Base-by-base conservation (phyloP, 2,329 filamentous ascomycete genomes). In the Paracoccidioides lutzii region DNA sequence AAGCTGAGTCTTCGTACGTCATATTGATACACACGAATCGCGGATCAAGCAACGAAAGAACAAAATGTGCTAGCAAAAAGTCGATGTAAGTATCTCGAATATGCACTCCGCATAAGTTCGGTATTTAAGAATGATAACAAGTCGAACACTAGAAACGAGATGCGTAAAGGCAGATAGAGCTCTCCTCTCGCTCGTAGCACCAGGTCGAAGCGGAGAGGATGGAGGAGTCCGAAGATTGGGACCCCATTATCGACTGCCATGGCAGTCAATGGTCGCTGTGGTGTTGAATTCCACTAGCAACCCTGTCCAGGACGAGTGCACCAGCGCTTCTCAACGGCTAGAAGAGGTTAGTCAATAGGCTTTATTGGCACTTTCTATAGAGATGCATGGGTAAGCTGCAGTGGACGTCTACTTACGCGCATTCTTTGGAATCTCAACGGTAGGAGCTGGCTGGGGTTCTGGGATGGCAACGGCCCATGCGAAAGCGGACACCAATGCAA, bases 401-500 rank as follows among this genome's bases (percentile, higher is more conserved):
- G 14, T 33, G 7, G 37, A 42, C 37, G 7, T 50, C 38, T 37
- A 35, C 28, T 40, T 37, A 5, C 9, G 42, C 32, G 51, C 53
- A 49, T 58, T 45, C 10, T 48, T 53, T 14, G 51, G 51, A 45
- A 15, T 15, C 10, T 8, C 48, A 37, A 52, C 40, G 32, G 44
- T 30, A 15, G 54, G 45, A 28, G 44, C 46, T 15, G 38, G 43
- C 42, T 49, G 35, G 9, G 45, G 49, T 33, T 51, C 46, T 42
- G 65, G 66, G 22, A 64, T 48, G 32, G 66, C 62, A 44, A 60
- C 65, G 38, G 68, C 67, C 37, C 66, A 58, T 48, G 66, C 64
- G 41, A 66, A 64, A 52, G 69, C 70, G 53, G 71, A 71, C 51
- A 78, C 58, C 52, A 75, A 62, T 55, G 73, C 67, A 50, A 71